phyloP scores from a whole-genome alignment of 768 basidiomycete genomes.

The Tylopilus subfusipes region DNA sequence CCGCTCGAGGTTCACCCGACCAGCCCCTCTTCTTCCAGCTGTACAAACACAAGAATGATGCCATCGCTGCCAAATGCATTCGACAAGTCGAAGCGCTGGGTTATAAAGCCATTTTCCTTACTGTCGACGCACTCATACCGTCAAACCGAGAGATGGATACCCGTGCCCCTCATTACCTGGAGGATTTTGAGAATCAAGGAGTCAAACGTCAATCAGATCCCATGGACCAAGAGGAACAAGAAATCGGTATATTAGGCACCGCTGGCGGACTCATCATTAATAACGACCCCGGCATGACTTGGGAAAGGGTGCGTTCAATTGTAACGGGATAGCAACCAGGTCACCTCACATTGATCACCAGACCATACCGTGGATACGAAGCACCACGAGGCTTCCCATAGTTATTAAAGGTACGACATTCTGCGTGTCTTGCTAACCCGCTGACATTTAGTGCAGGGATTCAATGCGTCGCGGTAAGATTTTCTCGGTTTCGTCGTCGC shows the following conservation, averaged over 20 bases:
- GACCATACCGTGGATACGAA: constrained; percentile 76
- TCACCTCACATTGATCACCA: constrained; percentile 21
- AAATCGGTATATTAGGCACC: constrained; percentile 50
- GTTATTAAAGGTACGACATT: constrained; percentile 60
- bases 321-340: not conserved
- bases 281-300: constrained; percentile 75
- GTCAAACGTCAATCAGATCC: constrained; percentile 19
- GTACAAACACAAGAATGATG: constrained; percentile 75
- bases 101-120: constrained; percentile 87
- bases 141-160: constrained; percentile 80
- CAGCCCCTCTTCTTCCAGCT: constrained; percentile 80
- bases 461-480: constrained; percentile 62
- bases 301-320: constrained; percentile 52
- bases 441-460: constrained; percentile 44
- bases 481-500: not conserved
- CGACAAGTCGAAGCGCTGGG: constrained; percentile 68
- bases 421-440: not conserved
- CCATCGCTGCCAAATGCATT: constrained; percentile 64
- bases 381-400: constrained; percentile 66
- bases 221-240: constrained; percentile 35
- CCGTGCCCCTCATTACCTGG: constrained; percentile 52
- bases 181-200: constrained; percentile 49
- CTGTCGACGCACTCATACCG: constrained; percentile 83
- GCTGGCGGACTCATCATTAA: constrained; percentile 64
- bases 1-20: constrained; percentile 45